Percentiles rank a stretch among this genome's conserved stretches.
Conservation (phyloP, 345 rosid species). For the Brassica napus region DNA sequence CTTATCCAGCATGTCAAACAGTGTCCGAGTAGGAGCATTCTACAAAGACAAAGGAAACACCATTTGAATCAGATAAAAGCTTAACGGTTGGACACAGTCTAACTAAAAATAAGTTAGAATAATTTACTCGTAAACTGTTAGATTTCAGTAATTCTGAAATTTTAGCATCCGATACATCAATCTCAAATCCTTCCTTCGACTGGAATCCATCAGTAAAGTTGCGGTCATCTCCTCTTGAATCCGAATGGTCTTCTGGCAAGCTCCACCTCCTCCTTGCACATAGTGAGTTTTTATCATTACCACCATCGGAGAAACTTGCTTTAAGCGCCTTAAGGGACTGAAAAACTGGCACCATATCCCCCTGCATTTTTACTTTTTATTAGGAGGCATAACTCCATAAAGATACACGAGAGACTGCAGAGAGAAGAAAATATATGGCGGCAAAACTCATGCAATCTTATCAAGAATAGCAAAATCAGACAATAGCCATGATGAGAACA, state of each 20-base stretch:
- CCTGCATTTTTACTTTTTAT: slow-evolving; percentile 49
- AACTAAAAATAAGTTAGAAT: slow-evolving; percentile 22
- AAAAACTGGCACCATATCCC: slow-evolving; percentile 68
- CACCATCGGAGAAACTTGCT: slow-evolving; percentile 46
- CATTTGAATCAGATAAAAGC: slow-evolving; percentile 23
- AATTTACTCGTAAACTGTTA: slow-evolving; percentile 65
- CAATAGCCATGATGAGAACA: background rate
- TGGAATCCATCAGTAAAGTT: slow-evolving; percentile 46
- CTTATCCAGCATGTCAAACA: slow-evolving; percentile 59
- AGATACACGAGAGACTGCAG: slow-evolving; percentile 16
- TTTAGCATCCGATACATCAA: slow-evolving; percentile 59
- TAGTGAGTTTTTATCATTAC: slow-evolving; percentile 41
- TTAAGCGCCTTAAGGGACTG: slow-evolving; percentile 65
- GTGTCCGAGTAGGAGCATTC: slow-evolving; percentile 68
- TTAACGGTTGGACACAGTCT: slow-evolving; percentile 3
- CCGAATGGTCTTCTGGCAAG: slow-evolving; percentile 37
- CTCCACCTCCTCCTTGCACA: slow-evolving; percentile 58
- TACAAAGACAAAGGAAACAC: slow-evolving; percentile 42
- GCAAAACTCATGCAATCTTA: slow-evolving; percentile 20
- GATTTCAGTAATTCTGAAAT: slow-evolving; percentile 63
- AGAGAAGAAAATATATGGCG: background rate
- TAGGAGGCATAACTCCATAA: slow-evolving; percentile 27
- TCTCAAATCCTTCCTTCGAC: slow-evolving; percentile 48
- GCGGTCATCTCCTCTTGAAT: slow-evolving; percentile 38
- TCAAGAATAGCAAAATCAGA: slow-evolving; percentile 21